Evolutionary conservation across 2,329 filamentous ascomycete genomes (phyloP).

Genomic region (Trichoderma simmonsii): DNA sequence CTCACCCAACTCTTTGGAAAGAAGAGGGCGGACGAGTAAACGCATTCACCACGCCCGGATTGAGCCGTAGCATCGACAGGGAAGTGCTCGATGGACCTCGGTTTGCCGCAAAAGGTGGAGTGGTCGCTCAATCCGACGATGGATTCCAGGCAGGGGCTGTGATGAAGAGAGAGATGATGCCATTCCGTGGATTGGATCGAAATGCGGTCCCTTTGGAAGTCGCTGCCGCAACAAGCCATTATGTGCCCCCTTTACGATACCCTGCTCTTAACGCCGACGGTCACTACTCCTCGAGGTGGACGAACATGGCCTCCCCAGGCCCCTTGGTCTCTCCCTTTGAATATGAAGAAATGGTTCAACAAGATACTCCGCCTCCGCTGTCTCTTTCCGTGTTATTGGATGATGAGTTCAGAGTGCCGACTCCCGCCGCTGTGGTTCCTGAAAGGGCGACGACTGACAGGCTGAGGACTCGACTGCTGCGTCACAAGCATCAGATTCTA

Average conservation of each 20-base stretch:
- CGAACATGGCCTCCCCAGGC: not conserved
- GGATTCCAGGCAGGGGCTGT: constrained; percentile 7
- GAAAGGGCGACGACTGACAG: constrained; percentile 37
- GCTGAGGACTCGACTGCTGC: constrained; percentile 43
- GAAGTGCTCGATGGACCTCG: constrained; percentile 7
- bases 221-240: constrained; percentile 15
- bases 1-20: constrained; percentile 13
- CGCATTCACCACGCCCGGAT: constrained; percentile 11
- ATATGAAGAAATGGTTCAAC: constrained; percentile 13
- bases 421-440: constrained; percentile 48
- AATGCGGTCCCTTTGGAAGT: constrained; percentile 13
- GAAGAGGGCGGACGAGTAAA: constrained; percentile 16
- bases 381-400: constrained; percentile 19
- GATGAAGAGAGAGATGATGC: constrained; percentile 7
- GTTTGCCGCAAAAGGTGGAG: not conserved
- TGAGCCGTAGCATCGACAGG: constrained; percentile 7
- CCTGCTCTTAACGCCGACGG: constrained; percentile 16
- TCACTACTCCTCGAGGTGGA: constrained; percentile 3
- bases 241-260: constrained; percentile 8
- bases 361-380: constrained; percentile 18
- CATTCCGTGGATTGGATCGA: constrained; percentile 18
- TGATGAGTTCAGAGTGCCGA: constrained; percentile 34
- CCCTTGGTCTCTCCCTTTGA: constrained; percentile 10
- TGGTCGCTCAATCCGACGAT: constrained; percentile 18
- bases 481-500: constrained; percentile 44